These are phyloP conservation scores for Ilyonectria robusta DNA, from an alignment of 2,329 filamentous ascomycete species.

Conservation along the genomic window DNA sequence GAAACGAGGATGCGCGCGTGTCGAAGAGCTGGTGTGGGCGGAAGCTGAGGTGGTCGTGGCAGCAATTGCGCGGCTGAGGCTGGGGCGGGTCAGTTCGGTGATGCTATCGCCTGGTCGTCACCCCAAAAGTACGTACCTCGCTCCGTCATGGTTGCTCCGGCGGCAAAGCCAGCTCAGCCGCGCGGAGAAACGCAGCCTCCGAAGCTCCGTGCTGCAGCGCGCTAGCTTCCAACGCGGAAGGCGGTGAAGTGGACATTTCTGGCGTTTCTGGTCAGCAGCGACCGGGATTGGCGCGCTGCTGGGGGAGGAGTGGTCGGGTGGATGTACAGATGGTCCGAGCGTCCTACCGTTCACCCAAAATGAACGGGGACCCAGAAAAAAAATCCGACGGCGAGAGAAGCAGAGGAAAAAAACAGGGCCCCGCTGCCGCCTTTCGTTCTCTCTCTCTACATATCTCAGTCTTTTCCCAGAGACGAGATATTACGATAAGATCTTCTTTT, in stretches of 20 bases:
- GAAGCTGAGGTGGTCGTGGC: conserved; percentile 31
- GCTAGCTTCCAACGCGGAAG: conserved; percentile 22
- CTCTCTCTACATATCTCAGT: conserved; percentile 25
- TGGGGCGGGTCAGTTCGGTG: conserved; percentile 31
- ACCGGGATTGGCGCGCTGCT: conserved; percentile 31
- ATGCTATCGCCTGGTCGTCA: conserved; percentile 41
- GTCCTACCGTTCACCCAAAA: conserved; percentile 24
- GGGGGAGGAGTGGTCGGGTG: conserved; percentile 18
- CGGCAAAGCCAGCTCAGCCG: conserved; percentile 22
- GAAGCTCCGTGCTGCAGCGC: background rate
- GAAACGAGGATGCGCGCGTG: conserved; percentile 1
- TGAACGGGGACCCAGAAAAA: conserved; percentile 29
- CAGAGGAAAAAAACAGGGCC: conserved; percentile 36
- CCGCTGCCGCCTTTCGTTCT: conserved; percentile 37
- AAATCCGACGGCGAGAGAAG: conserved; percentile 38
- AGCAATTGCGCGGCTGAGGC: conserved; percentile 43
- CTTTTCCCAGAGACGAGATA: conserved; percentile 9
- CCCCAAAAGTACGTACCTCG: conserved; percentile 39
- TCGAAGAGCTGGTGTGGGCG: conserved; percentile 16
- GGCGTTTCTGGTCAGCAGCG: conserved; percentile 33
- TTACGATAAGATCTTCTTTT: conserved; percentile 1
- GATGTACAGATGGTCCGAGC: conserved; percentile 25
- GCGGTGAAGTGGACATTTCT: conserved; percentile 31
- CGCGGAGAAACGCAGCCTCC: conserved; percentile 35
- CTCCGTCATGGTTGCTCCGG: conserved; percentile 16